Conservation (phyloP, 2,329 filamentous ascomycete genomes). For the Aspergillus aculeatus region DNA sequence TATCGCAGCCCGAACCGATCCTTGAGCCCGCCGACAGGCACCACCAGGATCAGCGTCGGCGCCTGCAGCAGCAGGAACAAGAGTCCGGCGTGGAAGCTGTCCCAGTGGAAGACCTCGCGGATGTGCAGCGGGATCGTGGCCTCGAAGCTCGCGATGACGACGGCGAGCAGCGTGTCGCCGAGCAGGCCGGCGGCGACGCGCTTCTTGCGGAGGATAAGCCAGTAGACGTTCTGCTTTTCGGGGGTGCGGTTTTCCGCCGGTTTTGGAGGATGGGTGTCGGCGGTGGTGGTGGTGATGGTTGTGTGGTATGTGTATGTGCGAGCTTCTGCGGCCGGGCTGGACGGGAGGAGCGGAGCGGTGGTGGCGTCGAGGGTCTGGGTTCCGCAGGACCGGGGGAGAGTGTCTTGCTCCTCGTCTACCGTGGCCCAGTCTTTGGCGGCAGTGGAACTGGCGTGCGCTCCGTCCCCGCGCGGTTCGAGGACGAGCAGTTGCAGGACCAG, state of each 20-base stretch:
- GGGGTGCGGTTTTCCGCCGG: not conserved
- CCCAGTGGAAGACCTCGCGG: slow-evolving; percentile 52
- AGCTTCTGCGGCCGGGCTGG: not conserved
- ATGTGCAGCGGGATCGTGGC: slow-evolving; percentile 55
- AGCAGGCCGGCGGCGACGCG: not conserved
- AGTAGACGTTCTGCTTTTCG: not conserved
- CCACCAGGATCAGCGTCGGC: slow-evolving; percentile 56
- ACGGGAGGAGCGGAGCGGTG: not conserved
- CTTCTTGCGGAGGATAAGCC: not conserved
- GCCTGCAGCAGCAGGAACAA: slow-evolving; percentile 57
- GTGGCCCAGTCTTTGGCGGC: not conserved
- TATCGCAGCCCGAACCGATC: slow-evolving; percentile 13
- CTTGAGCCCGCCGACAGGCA: slow-evolving; percentile 52
- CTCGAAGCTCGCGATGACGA: slow-evolving; percentile 53
- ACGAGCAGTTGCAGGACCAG: not conserved
- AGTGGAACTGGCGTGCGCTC: not conserved
- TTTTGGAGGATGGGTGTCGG: no score
- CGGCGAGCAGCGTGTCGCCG: not conserved
- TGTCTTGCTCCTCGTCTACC: not conserved
- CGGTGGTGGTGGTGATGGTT: no score
- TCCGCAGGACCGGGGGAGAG: no score
- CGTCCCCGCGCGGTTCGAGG: not conserved
- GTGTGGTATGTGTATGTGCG: slow-evolving; percentile 20
- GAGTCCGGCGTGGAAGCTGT: slow-evolving; percentile 53
- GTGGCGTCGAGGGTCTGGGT: not conserved